phyloP scores from a whole-genome alignment of 192 early-diverging fungal species.

The Paraglomus brasilianum region DNA sequence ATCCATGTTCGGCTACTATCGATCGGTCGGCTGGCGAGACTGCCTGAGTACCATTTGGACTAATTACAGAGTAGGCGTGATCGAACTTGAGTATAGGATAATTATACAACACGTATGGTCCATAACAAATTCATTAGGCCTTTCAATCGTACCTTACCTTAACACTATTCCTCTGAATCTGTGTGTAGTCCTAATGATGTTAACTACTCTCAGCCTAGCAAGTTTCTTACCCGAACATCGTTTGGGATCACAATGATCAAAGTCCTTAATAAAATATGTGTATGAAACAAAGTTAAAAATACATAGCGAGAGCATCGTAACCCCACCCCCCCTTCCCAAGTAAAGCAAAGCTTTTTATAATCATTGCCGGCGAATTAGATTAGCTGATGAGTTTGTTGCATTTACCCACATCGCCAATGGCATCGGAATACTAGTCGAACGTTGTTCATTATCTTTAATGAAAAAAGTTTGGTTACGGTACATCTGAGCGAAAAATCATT shows the following conservation, averaged over 20 bases:
- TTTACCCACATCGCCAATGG: slow-evolving; percentile 75
- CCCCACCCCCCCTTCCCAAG: neutral
- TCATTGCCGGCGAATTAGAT: neutral
- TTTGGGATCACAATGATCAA: slow-evolving; percentile 99
- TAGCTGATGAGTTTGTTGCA: neutral
- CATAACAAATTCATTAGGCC: slow-evolving; percentile 1
- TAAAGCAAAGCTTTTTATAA: neutral
- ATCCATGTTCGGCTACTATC: slow-evolving; percentile 73
- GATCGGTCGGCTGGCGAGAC: slow-evolving; percentile 84
- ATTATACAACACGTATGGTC: neutral
- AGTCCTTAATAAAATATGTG: slow-evolving; percentile 64
- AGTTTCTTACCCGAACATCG: slow-evolving; percentile 93
- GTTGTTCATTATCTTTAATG: slow-evolving; percentile 11
- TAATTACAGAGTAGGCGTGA: slow-evolving; percentile 12
- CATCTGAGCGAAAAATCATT: too few species aligned
- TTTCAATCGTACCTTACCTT: slow-evolving; percentile 46
- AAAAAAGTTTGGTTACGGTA: neutral
- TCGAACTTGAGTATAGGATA: neutral
- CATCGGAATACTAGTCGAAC: slow-evolving; percentile 54
- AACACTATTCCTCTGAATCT: slow-evolving; percentile 89
- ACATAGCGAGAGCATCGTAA: neutral
- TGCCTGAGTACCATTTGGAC: slow-evolving; percentile 81
- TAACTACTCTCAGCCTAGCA: slow-evolving; percentile 75
- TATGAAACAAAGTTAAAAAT: neutral
- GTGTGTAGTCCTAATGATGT: slow-evolving; percentile 76